Evolutionary conservation across 2,329 filamentous ascomycete species (phyloP), one percentile per base, ranked within the genome.

Genomic region (Beauveria varroae): DNA sequence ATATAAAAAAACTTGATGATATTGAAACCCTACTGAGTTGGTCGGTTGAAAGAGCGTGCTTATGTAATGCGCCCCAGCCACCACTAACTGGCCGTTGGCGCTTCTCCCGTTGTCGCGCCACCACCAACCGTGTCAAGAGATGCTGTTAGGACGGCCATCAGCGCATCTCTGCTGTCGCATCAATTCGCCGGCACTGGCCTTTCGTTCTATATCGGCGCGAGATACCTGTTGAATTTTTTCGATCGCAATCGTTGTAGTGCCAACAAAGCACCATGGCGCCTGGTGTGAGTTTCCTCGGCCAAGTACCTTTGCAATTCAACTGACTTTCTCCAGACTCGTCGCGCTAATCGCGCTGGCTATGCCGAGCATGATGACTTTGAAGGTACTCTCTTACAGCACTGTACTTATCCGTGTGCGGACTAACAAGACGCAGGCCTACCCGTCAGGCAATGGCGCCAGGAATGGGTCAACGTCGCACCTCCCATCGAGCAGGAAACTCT

Each of bases 371-470:
- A 85, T 67, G 83, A 86, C 68, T 85, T 86, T 61, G 83, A 86
- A 74, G 82, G 79, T 81, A 71, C 62, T 67, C 61, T 41, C 44
- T 26, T 22, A 37, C n/a, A 14, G 55, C 46, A 10, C n/a, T 4
- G 20, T 10, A 16, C 24, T 56, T 18, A 1, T 14, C 6, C 2
- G 4, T 43, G 52, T 14, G 7, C 47, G 4, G 16, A 18, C 62
- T 63, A 16, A 63, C 49, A 14, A 18, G 4, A 49, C 14, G 79
- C 84, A 81, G 91, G 92, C 63, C 82, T 97, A 12, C 93, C 93
- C 18, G 89, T 97, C 62, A 88, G 92, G 69, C 91, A 96, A 82
- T 98, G 92, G 89, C 86, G 90, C 61, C 86, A 89, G 65, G 86
- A 89, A 62, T 79, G 79, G 75, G 82, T 91, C 61, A 87, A 78